A percentile compares a stretch with the other conserved stretches of the same genome.
Evolutionary conservation across 2,329 filamentous ascomycete species (phyloP).

Genomic region (Pseudogymnoascus sp.): DNA sequence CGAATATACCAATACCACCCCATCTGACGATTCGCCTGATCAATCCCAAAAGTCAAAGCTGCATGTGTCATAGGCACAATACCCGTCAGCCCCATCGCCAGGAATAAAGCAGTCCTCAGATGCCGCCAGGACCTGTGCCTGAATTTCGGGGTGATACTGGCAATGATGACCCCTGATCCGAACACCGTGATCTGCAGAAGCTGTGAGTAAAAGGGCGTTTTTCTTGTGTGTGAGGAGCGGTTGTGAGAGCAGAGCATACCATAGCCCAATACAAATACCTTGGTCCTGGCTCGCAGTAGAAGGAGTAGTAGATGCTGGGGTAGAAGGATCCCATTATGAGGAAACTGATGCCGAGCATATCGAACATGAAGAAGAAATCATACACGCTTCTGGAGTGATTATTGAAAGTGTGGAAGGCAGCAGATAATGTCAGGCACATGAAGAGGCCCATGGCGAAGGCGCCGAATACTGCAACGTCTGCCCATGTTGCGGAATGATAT

Average conservation of each 20-base stretch:
- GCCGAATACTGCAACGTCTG: neutral
- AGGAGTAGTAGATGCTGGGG: neutral
- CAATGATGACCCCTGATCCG: neutral
- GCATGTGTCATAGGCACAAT: slow-evolving; percentile 2
- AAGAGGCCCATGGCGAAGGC: neutral
- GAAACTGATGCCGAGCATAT: neutral
- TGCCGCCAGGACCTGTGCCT: slow-evolving; percentile 3
- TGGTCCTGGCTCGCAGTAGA: slow-evolving; percentile 2
- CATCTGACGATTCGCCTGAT: neutral
- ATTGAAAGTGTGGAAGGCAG: slow-evolving; percentile 1
- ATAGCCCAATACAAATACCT: slow-evolving; percentile 6
- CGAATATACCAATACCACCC: slow-evolving; percentile 1
- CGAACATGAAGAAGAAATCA: neutral
- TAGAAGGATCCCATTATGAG: slow-evolving; percentile 4
- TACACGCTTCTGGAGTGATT: neutral
- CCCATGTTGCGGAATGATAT: neutral
- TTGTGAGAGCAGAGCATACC: neutral
- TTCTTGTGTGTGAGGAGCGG: neutral
- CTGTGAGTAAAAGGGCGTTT: neutral
- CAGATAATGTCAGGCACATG: neutral
- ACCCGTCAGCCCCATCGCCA: slow-evolving; percentile 2
- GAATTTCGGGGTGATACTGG: slow-evolving; percentile 4
- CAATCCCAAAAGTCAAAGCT: neutral
- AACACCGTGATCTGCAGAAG: slow-evolving; percentile 4
- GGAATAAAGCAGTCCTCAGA: neutral